phyloP scores from a whole-genome alignment of 495 filamentous ascomycete genomes.

The Penicillium atrosanguineum region DNA sequence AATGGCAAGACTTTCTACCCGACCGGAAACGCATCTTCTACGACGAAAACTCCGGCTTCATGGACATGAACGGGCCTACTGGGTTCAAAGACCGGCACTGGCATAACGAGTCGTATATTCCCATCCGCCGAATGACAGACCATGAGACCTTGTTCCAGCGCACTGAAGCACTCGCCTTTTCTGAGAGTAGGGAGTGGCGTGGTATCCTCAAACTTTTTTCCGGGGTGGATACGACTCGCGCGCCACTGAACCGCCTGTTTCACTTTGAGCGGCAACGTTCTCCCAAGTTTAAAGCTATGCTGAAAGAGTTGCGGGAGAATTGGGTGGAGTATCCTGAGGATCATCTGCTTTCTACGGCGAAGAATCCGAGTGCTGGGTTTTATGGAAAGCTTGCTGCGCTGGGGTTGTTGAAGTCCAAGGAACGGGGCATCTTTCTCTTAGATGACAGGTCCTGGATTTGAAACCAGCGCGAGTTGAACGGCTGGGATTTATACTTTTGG shows the following conservation, averaged over 20 bases:
- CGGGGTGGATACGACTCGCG: conserved; percentile 11
- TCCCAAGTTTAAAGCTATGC: conserved; percentile 4
- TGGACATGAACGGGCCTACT: conserved; percentile 11
- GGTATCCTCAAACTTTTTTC: conserved; percentile 6
- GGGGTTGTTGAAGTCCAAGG: conserved; percentile 11
- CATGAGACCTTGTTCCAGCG: conserved; percentile 5
- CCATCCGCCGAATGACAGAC: conserved; percentile 9
- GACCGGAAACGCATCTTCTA: conserved; percentile 21
- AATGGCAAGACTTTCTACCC: conserved; percentile 51
- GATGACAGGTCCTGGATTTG: conserved; percentile 19
- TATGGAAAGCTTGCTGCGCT: conserved; percentile 22
- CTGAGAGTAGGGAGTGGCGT: conserved; percentile 13
- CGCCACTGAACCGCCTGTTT: conserved; percentile 26
- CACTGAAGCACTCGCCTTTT: not conserved
- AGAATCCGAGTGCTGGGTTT: conserved; percentile 15
- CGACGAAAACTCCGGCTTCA: conserved; percentile 1
- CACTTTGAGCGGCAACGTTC: conserved; percentile 6
- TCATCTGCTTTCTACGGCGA: conserved; percentile 7
- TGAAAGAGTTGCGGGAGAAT: conserved; percentile 1
- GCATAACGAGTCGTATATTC: not conserved
- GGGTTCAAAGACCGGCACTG: conserved; percentile 3
- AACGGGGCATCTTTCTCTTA: conserved; percentile 10
- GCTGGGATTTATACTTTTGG: not conserved
- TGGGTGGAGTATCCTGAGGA: conserved; percentile 18
- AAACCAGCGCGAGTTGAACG: not conserved